Conservation (phyloP, 176 grass and related monocot genomes). For the Stipa capillata region DNA sequence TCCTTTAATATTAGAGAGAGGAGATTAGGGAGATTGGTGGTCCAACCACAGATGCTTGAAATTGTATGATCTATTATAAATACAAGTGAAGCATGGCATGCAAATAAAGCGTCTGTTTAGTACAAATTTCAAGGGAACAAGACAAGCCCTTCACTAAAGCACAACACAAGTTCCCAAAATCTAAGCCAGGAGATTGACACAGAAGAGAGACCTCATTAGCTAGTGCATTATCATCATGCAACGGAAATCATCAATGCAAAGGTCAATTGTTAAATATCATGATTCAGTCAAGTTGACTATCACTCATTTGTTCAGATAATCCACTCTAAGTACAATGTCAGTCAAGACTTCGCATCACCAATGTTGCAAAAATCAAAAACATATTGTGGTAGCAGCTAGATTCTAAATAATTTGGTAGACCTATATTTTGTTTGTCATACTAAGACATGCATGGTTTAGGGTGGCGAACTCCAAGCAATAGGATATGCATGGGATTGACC, state of each 20-base stretch:
- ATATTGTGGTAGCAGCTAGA: neutral
- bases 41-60: neutral
- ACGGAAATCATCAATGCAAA: neutral
- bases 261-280: neutral
- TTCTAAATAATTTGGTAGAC: neutral
- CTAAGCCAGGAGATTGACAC: neutral
- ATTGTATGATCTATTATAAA: neutral
- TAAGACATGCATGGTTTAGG: neutral
- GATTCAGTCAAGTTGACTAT: neutral
- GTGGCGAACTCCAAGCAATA: neutral
- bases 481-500: neutral
- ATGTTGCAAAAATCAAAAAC: neutral
- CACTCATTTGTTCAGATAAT: neutral
- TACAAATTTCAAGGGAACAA: neutral
- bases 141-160: neutral
- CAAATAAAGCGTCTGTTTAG: neutral
- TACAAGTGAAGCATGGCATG: neutral
- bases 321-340: neutral
- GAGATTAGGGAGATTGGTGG: too few relatives aligned
- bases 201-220: neutral
- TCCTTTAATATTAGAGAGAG: too few relatives aligned
- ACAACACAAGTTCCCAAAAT: neutral
- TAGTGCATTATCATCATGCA: neutral
- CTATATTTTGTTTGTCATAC: neutral
- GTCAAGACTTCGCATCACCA: neutral